These are phyloP conservation scores for Torrubiellomyces zombiae DNA, from an alignment of 2,329 filamentous ascomycete genomes.

Conservation along the genomic window DNA sequence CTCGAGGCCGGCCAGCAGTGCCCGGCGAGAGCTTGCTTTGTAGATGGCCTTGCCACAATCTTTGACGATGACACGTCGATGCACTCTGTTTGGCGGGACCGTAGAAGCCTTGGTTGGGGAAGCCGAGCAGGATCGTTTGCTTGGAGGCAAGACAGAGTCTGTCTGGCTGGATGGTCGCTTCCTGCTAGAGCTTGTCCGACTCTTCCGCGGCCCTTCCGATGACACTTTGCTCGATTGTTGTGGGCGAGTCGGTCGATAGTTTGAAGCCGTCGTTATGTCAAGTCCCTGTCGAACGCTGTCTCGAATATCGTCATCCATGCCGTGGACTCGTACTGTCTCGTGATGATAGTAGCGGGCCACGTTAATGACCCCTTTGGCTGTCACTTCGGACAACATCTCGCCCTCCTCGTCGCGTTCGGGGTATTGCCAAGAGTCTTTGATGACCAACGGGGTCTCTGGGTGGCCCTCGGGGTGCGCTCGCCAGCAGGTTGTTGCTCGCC, in stretches of 20 bases:
- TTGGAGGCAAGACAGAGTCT: slow-evolving; percentile 9
- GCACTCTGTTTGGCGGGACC: slow-evolving; percentile 16
- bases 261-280: slow-evolving; percentile 16
- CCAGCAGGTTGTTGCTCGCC: slow-evolving; percentile 27
- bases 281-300: slow-evolving; percentile 16
- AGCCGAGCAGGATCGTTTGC: slow-evolving; percentile 14
- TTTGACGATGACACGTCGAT: slow-evolving; percentile 21
- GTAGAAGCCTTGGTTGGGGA: slow-evolving; percentile 11
- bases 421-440: slow-evolving; percentile 30
- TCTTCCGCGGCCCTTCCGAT: no score
- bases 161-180: slow-evolving; percentile 16
- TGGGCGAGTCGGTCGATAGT: slow-evolving; percentile 11
- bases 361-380: slow-evolving; percentile 18
- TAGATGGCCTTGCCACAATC: slow-evolving; percentile 26
- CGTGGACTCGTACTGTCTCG: slow-evolving; percentile 19
- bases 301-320: slow-evolving; percentile 17
- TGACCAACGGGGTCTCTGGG: slow-evolving; percentile 16
- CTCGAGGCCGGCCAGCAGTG: slow-evolving; percentile 19
- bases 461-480: slow-evolving; percentile 22
- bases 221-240: no score
- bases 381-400: slow-evolving; percentile 20
- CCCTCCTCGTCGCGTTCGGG: slow-evolving; percentile 24
- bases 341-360: slow-evolving; percentile 25
- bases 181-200: slow-evolving; percentile 7
- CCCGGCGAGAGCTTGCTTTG: slow-evolving; percentile 18